Base-by-base conservation (phyloP, 2,329 filamentous ascomycete genomes). In the Madurella mycetomatis region DNA sequence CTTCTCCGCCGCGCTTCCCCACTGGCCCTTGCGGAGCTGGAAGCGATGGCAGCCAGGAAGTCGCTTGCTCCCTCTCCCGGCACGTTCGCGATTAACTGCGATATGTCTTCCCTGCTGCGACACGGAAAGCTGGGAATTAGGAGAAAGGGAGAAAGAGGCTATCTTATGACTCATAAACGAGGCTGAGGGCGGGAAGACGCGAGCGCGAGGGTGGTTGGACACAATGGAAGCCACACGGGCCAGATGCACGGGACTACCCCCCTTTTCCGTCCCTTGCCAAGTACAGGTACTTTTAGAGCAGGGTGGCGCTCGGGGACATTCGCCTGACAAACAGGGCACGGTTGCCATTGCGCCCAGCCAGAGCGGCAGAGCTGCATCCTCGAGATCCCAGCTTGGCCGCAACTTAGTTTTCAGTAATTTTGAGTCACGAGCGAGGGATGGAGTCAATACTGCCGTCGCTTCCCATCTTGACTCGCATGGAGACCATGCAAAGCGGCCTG, bases 141-240 rank as follows among this genome's bases (percentile, higher is more conserved):
- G 37, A 12, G 52, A 46, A 48, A 49, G 50, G 50, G 49, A 43
- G 9, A 18, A 34, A 37, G 47, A 46, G 49, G 25, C 4, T 7
- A 25, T 25, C 25, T 25, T 25, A 53, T 63, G 60, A 62, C 54
- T 63, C 61, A 62, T 50, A 55, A 45, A 53, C 53, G 42, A 63
- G 59, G 60, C 58, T 62, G 56, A 49, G 48, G 40, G 50, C 39
- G 41, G 55, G 52, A 54, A 54, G 56, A 45, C 16, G 41, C 45
- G 53, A 44, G 41, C 41, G 49, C 53, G 53, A 44, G 53, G 53
- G 34, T 37, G 34, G 55, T 61, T 52, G 53, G 57, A 52, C 51
- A 47, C 43, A 47, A 37, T 49, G 56, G 53, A 48, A 56, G 57
- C 55, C 56, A 62, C 60, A 60, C 60, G 49, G 55, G 60, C 60